Conservation (phyloP, 306 rosid species). For the Dalbergia cultrata region DNA sequence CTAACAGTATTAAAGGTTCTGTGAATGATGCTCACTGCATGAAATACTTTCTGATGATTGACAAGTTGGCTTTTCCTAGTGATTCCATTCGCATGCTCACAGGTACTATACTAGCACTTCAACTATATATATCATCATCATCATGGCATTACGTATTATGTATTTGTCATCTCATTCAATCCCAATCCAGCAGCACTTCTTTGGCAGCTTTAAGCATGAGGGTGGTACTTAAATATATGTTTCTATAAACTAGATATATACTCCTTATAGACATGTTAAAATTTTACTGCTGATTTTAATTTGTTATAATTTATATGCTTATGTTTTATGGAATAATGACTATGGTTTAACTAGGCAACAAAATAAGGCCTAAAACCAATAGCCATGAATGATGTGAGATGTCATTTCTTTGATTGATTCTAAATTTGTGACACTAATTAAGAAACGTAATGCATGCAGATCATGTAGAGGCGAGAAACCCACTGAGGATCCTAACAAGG, state of each 20-base stretch:
- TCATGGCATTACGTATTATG: background rate
- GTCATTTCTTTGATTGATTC: background rate
- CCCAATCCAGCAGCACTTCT: background rate
- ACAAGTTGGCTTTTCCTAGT: conserved; percentile 56
- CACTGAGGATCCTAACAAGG: conserved; percentile 60
- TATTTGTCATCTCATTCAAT: background rate
- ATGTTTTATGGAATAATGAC: background rate
- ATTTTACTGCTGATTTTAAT: background rate
- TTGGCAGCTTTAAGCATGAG: background rate
- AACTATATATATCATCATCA: too few relatives aligned
- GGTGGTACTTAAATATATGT: background rate
- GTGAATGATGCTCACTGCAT: conserved; percentile 60
- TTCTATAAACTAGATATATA: background rate
- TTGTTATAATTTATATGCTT: background rate
- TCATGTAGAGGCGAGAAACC: conserved; percentile 60
- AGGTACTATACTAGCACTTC: conserved; percentile 40
- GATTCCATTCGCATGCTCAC: conserved; percentile 69
- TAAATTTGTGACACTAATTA: background rate
- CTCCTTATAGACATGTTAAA: background rate
- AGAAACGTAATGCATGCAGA: conserved; percentile 46
- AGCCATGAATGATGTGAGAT: conserved; percentile 24
- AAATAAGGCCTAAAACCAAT: conserved; percentile 1
- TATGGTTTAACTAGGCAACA: background rate
- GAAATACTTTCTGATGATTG: conserved; percentile 60
- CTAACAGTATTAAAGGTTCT: conserved; percentile 53